Evolutionary conservation across 2,329 filamentous ascomycete species (phyloP), one percentile per base, ranked within the genome.

Genomic region (Arthrobotrys megalospora): DNA sequence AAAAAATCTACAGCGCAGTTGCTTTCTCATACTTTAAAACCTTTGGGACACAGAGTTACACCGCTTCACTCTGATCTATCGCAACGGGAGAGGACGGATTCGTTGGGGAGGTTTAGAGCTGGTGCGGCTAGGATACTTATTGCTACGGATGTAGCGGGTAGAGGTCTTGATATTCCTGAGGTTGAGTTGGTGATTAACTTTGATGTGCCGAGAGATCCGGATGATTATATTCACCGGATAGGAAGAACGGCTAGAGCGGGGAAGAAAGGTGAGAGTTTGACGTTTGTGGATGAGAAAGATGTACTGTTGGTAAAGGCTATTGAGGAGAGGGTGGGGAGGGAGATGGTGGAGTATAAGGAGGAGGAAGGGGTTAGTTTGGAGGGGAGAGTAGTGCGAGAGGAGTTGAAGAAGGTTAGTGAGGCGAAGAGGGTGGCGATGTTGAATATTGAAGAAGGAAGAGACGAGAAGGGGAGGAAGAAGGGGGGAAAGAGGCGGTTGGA

Each of bases 281-380:
- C 93, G 1, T 89, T 99, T 81, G 91, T 99, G 1, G 95, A 96
- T 1, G 95, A 98, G 87, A 88, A 95, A 73, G 96, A 99, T 84
- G 94, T 98, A 0, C 90, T 94, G 82, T 88, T 98, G 6, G 89
- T 98, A n/a, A 87, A 95, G 69, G 93, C 93, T 0, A 97, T 98
- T 82, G 96, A 99, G 86, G 87, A 88, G 71, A 88, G 96, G 19
- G 93, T 97, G 0, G 92, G 93, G 1, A 85, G 90, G 83, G 85
- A 93, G 84, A 93, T 99, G 92, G 90, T 89, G 53, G 90, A 91
- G 77, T 99, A 94, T 91, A 85, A 88, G 65, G 80, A 82, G 62
- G 95, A 98, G 84, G 93, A 97, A 82, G 93, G 93, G 0, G 96
- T 99, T 69, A 98, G 93, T 85, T 86, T 99, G n/a, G 95, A 98